phyloP scores from a whole-genome alignment of 2,329 filamentous ascomycete genomes.

The Aureobasidium sp. region DNA sequence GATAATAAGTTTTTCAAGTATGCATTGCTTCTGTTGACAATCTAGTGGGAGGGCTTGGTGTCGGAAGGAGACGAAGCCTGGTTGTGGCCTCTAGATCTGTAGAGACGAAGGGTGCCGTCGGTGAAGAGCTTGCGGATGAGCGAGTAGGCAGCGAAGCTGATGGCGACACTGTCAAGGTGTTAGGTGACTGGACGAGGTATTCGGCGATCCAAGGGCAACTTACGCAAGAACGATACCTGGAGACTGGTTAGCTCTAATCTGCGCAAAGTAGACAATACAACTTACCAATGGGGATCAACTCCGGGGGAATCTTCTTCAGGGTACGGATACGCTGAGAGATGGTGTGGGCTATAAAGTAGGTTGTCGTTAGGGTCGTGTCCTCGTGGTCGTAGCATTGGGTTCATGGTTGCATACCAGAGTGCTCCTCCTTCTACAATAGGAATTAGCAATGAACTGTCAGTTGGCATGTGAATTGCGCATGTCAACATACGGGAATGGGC shows the following conservation, averaged over 20 bases:
- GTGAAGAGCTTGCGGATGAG: constrained; percentile 69
- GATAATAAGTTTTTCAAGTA: not conserved
- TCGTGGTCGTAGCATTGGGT: not conserved
- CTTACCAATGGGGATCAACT: constrained; percentile 91
- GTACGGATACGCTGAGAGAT: constrained; percentile 90
- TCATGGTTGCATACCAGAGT: constrained; percentile 46
- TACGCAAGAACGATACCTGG: constrained; percentile 80
- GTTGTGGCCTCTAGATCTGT: constrained; percentile 14
- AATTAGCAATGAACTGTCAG: not conserved
- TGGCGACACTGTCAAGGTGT: constrained; percentile 44
- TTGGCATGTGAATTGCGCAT: not conserved
- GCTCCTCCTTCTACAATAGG: constrained; percentile 50
- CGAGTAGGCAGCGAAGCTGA: constrained; percentile 76
- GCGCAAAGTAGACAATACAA: constrained; percentile 17
- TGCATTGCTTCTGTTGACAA: constrained; percentile 4
- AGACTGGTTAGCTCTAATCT: not conserved
- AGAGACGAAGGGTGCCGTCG: constrained; percentile 77
- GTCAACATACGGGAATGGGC: constrained; percentile 24
- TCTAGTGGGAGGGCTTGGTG: constrained; percentile 12
- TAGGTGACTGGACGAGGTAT: constrained; percentile 8
- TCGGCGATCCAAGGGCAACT: constrained; percentile 26
- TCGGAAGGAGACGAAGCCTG: constrained; percentile 12
- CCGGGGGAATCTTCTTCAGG: constrained; percentile 81
- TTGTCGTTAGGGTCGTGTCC: not conserved
- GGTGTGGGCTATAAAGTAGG: constrained; percentile 64